A percentile compares a stretch with the other conserved stretches of the same genome.
Evolutionary conservation across 2,329 filamentous ascomycete genomes (phyloP).

Genomic region (Fusarium buharicum): DNA sequence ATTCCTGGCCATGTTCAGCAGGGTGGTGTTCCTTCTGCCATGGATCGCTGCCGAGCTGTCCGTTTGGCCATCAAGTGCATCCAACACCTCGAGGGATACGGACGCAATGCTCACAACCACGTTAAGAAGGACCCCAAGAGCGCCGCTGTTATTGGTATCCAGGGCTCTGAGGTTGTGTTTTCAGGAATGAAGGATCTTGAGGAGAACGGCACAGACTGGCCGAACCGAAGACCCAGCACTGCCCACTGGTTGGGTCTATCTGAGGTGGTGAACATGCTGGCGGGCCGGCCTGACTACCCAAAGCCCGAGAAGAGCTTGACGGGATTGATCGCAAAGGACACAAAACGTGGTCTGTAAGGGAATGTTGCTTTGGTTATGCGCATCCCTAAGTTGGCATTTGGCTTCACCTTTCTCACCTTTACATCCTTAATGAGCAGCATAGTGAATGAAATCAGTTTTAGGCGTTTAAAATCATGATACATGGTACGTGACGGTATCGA

Average conservation of each 20-base stretch:
- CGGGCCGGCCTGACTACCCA: slow-evolving; percentile 71
- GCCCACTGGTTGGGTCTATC: slow-evolving; percentile 89
- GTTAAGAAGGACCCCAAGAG: slow-evolving; percentile 80
- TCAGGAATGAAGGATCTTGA: slow-evolving; percentile 83
- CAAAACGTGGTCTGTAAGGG: slow-evolving; percentile 62
- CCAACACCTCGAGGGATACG: slow-evolving; percentile 85
- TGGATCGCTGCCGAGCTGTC: slow-evolving; percentile 94
- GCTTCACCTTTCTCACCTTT: slow-evolving; percentile 22
- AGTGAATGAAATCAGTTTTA: slow-evolving; percentile 34
- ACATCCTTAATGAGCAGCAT: slow-evolving; percentile 36
- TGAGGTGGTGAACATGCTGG: slow-evolving; percentile 84
- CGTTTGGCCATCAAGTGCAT: slow-evolving; percentile 94
- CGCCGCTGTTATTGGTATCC: slow-evolving; percentile 87
- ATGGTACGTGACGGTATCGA: neutral
- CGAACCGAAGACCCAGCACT: slow-evolving; percentile 81
- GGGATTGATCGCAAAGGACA: slow-evolving; percentile 68
- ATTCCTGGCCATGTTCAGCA: slow-evolving; percentile 96
- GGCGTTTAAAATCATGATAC: slow-evolving; percentile 16
- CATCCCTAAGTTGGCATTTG: slow-evolving; percentile 19
- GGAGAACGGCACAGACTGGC: slow-evolving; percentile 90
- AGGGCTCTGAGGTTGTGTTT: slow-evolving; percentile 90
- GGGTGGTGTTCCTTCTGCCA: slow-evolving; percentile 89
- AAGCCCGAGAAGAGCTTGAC: slow-evolving; percentile 61
- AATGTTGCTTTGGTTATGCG: slow-evolving; percentile 13
- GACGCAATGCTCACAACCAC: slow-evolving; percentile 70